These are phyloP conservation scores for Inonotus hispidus DNA, from an alignment of 1,284 basidiomycete species.

Conservation along the genomic window DNA sequence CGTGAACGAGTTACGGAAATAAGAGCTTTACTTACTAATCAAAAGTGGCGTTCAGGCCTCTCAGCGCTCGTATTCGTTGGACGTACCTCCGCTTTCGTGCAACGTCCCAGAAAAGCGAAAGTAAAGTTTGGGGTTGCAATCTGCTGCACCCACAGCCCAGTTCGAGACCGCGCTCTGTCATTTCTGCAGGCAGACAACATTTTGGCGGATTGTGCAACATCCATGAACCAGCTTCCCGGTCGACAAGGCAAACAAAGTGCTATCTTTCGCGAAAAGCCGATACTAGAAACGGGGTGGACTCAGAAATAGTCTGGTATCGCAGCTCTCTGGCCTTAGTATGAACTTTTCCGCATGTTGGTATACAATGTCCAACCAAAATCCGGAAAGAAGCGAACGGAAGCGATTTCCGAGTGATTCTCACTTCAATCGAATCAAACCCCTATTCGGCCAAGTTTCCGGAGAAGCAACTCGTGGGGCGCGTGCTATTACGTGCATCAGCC, in stretches of 20 bases:
- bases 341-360: not conserved
- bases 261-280: constrained; percentile 1
- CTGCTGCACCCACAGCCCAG: not conserved
- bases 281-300: not conserved
- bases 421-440: not conserved
- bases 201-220: not conserved
- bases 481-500: not conserved
- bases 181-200: not conserved
- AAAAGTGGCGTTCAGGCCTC: not conserved
- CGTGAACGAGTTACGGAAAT: too few relatives aligned
- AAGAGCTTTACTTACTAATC: too few relatives aligned
- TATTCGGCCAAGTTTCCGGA: not conserved
- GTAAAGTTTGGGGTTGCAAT: not conserved
- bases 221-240: not conserved
- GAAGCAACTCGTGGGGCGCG: not conserved
- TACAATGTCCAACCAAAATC: not conserved
- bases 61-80: not conserved
- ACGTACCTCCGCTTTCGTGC: not conserved
- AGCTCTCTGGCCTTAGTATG: not conserved
- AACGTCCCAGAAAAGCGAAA: not conserved
- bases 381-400: not conserved
- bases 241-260: not conserved
- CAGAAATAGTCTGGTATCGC: not conserved
- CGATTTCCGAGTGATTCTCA: not conserved
- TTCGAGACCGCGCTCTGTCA: not conserved